Evolutionary conservation across 2,329 filamentous ascomycete species (phyloP), one percentile per base, ranked within the genome.

Genomic region (Aspergillus sergii): DNA sequence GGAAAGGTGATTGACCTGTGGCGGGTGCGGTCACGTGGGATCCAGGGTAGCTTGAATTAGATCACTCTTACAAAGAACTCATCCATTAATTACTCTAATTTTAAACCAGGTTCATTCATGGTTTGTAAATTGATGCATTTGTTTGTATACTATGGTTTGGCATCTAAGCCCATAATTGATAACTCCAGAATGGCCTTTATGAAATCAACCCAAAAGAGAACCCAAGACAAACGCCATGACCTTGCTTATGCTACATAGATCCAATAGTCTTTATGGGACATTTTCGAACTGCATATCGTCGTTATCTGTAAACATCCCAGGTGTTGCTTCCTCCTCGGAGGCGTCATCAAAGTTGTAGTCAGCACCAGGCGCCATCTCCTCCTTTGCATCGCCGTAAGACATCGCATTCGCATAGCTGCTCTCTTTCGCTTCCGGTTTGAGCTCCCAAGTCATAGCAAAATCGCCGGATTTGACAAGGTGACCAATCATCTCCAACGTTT

Each of bases 401-500:
- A 78, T 64, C 7, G 76, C 71, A 63, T 73, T 74, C 28, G 77
- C 74, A 58, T 85, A 83, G 61, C 83, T 84, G 45, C 81, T 80
- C 61, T 84, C 81, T 70, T 78, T 86, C 64, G 91, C 90, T 74
- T 93, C 90, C 2, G 86, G 83, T 75, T 90, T 92, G 62, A 97
- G 80, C 69, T 90, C 90, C 89, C 93, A 98, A 69, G 90, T 89
- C 76, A 93, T 94, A 58, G 92, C 90, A 75, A 96, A 97, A 3
- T 88, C 86, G 30, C 94, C 94, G 54, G 88, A 90, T 77, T 93
- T 92, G 75, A 96, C 89, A 64, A 97, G 81, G 23, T 91, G 87
- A 0, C 93, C 94, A 64, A 98, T 87, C 73, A 93, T 89, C 66
- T 94, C 91, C 69, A 99, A 81, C 0, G 89, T 90, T 75, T 95